A percentile compares a stretch with the other conserved stretches of the same genome.
Conservation (phyloP, 805 yeast species). For the Kurtzmaniella fragi region DNA sequence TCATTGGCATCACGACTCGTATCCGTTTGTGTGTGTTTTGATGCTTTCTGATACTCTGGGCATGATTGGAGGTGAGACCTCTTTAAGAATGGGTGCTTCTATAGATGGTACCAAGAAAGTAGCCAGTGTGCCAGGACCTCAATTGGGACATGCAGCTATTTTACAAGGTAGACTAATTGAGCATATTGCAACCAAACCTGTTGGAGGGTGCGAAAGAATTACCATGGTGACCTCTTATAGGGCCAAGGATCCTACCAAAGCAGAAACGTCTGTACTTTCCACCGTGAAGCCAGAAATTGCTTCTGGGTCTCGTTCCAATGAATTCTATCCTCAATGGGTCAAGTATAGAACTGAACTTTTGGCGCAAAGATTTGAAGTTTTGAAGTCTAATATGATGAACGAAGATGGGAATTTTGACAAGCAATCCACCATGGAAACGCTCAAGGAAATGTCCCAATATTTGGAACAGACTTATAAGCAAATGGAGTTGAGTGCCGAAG, state of each 20-base stretch:
- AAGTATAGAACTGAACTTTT: conserved; percentile 22
- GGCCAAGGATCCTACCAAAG: conserved; percentile 22
- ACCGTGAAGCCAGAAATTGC: conserved; percentile 38
- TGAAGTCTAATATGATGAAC: conserved; percentile 11
- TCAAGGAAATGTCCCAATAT: conserved; percentile 19
- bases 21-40: conserved; percentile 60
- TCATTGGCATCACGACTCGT: conserved; percentile 62
- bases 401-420: conserved; percentile 21
- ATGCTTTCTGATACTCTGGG: conserved; percentile 55
- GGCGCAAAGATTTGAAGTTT: conserved; percentile 17
- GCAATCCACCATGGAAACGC: conserved; percentile 13
- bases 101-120: conserved; percentile 8
- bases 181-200: conserved; percentile 37
- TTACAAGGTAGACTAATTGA: conserved; percentile 37
- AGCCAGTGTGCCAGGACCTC: conserved; percentile 22
- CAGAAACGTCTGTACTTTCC: conserved; percentile 27
- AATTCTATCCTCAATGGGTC: conserved; percentile 36
- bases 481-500: conserved; percentile 15
- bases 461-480: conserved; percentile 18
- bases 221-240: conserved; percentile 40
- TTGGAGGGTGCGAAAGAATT: conserved; percentile 31
- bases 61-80: conserved; percentile 61
- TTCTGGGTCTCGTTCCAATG: conserved; percentile 28
- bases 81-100: conserved; percentile 42
- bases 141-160: conserved; percentile 32